Conservation (phyloP, 441 rosid genomes). For the Pelargonium fulgidum region DNA sequence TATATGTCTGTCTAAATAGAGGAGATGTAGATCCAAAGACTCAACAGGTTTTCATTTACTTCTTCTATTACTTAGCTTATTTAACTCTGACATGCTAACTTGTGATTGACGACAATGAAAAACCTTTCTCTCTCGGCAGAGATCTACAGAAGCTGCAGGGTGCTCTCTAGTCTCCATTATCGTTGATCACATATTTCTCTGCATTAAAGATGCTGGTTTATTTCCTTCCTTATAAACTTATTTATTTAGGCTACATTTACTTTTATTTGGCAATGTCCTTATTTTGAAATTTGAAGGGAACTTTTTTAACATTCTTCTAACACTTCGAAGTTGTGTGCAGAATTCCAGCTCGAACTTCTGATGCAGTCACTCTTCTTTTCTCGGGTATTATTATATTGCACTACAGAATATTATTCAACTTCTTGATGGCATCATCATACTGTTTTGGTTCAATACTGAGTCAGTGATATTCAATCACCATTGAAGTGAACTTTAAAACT, state of each 20-base stretch:
- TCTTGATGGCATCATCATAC: constrained; percentile 19
- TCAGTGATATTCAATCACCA: constrained; percentile 5
- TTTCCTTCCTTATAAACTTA: constrained; percentile 12
- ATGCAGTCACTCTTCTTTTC: constrained; percentile 92
- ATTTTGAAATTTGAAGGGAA: constrained; percentile 14
- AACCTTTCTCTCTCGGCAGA: constrained; percentile 32
- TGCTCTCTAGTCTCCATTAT: constrained; percentile 73
- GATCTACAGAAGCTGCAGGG: constrained; percentile 88
- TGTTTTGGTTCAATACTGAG: constrained; percentile 17
- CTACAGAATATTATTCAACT: constrained; percentile 18
- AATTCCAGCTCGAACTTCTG: constrained; percentile 87
- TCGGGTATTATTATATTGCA: constrained; percentile 50
- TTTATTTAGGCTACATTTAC: background rate
- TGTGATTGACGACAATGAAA: background rate
- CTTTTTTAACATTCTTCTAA: constrained; percentile 13
- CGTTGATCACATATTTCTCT: constrained; percentile 94
- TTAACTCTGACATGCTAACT: constrained; percentile 2
- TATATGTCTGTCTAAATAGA: constrained; percentile 84
- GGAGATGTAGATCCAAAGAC: constrained; percentile 85
- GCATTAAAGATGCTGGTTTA: constrained; percentile 93
- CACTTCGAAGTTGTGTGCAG: constrained; percentile 42
- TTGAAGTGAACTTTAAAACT: background rate
- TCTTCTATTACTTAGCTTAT: constrained; percentile 4
- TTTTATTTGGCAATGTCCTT: background rate
- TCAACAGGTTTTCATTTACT: constrained; percentile 55